A percentile compares a stretch with the other conserved stretches of the same genome.
Evolutionary conservation across 2,329 filamentous ascomycete genomes (phyloP).

Genomic region (Didymella exigua): DNA sequence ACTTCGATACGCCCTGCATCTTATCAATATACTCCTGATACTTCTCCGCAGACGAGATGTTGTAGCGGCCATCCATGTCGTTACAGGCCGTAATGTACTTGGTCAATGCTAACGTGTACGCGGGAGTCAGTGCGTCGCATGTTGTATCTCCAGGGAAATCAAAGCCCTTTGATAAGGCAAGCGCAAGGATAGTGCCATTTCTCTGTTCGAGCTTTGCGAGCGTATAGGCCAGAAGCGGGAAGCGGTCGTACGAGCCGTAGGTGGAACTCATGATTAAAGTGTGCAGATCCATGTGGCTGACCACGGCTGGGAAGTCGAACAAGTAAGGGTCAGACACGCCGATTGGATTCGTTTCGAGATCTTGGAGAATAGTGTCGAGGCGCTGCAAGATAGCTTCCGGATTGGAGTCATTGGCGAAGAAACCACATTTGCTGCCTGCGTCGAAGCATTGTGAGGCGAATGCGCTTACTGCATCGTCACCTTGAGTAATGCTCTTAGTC

Average conservation of each 20-base stretch:
- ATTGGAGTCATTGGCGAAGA: neutral
- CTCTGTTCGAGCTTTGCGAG: neutral
- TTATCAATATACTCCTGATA: neutral
- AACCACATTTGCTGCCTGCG: neutral
- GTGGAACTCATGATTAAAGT: neutral
- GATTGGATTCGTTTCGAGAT: neutral
- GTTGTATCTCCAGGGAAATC: neutral
- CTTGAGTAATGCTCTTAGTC: conserved; percentile 53
- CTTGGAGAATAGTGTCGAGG: neutral
- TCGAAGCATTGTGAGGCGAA: neutral
- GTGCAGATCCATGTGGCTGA: conserved; percentile 1
- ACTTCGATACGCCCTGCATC: neutral
- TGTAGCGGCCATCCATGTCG: neutral
- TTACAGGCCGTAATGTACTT: neutral
- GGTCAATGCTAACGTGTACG: neutral
- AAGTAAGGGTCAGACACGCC: neutral
- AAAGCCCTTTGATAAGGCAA: neutral
- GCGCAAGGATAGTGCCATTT: neutral
- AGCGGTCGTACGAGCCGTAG: neutral
- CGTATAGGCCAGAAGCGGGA: neutral
- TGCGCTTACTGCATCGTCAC: conserved; percentile 47
- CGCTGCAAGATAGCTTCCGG: neutral
- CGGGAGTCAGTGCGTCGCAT: neutral
- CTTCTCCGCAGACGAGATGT: neutral
- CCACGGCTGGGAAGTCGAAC: neutral